Conservation (phyloP, 257 asterid species). For the Salvia miltiorrhiza region DNA sequence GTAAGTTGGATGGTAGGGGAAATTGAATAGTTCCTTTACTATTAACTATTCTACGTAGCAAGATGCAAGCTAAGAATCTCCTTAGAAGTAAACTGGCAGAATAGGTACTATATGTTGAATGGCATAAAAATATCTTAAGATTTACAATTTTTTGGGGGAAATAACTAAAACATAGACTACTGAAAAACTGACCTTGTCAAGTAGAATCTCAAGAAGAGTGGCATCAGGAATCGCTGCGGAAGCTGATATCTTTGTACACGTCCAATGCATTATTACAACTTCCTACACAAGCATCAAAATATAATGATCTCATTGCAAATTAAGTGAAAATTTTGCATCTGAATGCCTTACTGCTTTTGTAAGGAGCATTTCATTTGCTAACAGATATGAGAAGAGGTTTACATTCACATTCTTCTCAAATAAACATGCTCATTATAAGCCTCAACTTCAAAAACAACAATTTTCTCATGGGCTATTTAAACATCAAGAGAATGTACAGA, state of each 20-base stretch:
- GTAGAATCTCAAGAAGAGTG: constrained; percentile 69
- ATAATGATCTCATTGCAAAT: constrained; percentile 16
- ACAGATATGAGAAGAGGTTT: neutral
- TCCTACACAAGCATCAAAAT: constrained; percentile 51
- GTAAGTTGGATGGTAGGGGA: neutral
- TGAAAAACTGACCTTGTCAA: constrained; percentile 63
- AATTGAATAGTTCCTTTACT: neutral
- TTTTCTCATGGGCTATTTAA: neutral
- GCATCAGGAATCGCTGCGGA: constrained; percentile 74
- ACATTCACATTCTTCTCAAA: constrained; percentile 2
- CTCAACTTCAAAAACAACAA: constrained; percentile 1
- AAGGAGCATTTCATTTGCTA: constrained; percentile 8
- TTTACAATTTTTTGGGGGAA: neutral
- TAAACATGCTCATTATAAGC: neutral
- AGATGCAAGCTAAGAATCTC: neutral
- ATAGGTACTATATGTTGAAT: constrained; percentile 1
- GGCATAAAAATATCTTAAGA: neutral
- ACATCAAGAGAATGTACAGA: neutral
- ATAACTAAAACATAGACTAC: neutral
- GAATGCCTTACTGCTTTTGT: neutral
- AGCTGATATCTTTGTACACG: constrained; percentile 75
- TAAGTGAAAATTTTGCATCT: neutral
- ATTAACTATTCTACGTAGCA: neutral
- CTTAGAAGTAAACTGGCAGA: neutral
- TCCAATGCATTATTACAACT: constrained; percentile 94